These are phyloP conservation scores for Zygoascus tannicola DNA, from an alignment of 805 yeast genomes.

Conservation along the genomic window DNA sequence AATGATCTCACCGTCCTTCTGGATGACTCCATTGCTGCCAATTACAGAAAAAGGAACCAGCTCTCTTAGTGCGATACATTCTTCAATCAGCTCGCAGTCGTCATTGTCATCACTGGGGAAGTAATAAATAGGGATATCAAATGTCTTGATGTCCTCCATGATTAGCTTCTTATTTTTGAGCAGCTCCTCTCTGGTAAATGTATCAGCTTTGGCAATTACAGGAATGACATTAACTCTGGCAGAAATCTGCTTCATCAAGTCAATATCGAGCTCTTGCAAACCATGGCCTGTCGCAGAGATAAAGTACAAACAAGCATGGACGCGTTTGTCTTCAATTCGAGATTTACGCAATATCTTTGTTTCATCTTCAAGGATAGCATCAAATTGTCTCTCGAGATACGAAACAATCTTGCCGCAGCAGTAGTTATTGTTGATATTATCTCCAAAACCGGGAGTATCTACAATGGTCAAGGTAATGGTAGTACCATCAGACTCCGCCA, in stretches of 20 bases:
- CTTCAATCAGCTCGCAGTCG: conserved; percentile 31
- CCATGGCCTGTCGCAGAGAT: conserved; percentile 47
- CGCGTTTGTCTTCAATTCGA: conserved; percentile 61
- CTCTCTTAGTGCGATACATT: conserved; percentile 33
- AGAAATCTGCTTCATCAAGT: conserved; percentile 59
- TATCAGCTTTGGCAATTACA: conserved; percentile 71
- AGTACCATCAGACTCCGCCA: conserved; percentile 49
- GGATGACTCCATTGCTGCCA: conserved; percentile 37
- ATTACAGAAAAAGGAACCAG: conserved; percentile 54
- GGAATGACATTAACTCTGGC: conserved; percentile 77
- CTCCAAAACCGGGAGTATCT: conserved; percentile 73
- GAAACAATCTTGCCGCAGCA: conserved; percentile 41
- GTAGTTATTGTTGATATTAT: conserved; percentile 51
- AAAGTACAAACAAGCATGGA: conserved; percentile 74
- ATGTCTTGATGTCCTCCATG: conserved; percentile 45
- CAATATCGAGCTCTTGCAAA: conserved; percentile 59
- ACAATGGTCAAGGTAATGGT: conserved; percentile 48
- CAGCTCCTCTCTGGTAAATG: conserved; percentile 60
- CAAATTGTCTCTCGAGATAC: conserved; percentile 62
- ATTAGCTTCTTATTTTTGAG: conserved; percentile 45
- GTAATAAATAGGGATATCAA: conserved; percentile 59
- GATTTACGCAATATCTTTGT: conserved; percentile 82
- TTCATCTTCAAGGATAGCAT: conserved; percentile 67
- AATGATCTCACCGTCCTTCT: conserved; percentile 29
- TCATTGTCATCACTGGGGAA: conserved; percentile 61